Evolutionary conservation across 2,329 filamentous ascomycete genomes (phyloP), one percentile per base, ranked within the genome.

Genomic region (Paraphaeosphaeria sporulosa): DNA sequence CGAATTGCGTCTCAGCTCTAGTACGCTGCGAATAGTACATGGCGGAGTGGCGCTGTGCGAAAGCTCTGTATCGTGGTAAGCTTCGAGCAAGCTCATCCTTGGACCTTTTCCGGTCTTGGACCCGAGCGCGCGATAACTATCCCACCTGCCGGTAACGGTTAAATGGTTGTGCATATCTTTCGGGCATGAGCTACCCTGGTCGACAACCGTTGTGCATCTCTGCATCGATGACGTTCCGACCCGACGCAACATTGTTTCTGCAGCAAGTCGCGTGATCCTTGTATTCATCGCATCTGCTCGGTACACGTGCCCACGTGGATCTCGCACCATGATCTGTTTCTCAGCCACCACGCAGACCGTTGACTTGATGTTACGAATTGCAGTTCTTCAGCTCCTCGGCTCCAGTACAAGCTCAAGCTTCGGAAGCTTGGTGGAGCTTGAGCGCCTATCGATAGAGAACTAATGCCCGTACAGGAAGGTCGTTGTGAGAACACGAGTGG

Each of bases 81-180:
- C 36, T 50, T 48, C 32, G 12, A 49, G 52, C 23, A 46, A 46
- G 40, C 42, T 44, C 30, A 30, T n/a, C 6, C 17, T 23, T 43
- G 34, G 30, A 12, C 1, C 50, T 36, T 17, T 42, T 30, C 21
- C 36, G 8, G 5, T 4, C 50, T 15, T 42, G 36, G 19, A n/a
- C 51, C 25, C 38, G 51, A 25, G 27, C 21, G 23, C 19, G 27
- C 52, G 52, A 55, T 55, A 46, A 46, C 27, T 27, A 46, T 17
- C 42, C 46, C 54, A 57, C 54, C 54, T 57, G 43, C 54, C 54
- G 7, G 36, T 21, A 40, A 30, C 44, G 54, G 54, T 44, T 57
- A 57, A 49, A 56, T 30, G 30, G n/a, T 13, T 1, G 30, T 40
- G 27, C n/a, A 44, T 30, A 32, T 44, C 30, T 21, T 21, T 23